These are phyloP conservation scores for Aspergillus pseudoviridinutans DNA, from an alignment of 2,329 filamentous ascomycete species.

Conservation along the genomic window DNA sequence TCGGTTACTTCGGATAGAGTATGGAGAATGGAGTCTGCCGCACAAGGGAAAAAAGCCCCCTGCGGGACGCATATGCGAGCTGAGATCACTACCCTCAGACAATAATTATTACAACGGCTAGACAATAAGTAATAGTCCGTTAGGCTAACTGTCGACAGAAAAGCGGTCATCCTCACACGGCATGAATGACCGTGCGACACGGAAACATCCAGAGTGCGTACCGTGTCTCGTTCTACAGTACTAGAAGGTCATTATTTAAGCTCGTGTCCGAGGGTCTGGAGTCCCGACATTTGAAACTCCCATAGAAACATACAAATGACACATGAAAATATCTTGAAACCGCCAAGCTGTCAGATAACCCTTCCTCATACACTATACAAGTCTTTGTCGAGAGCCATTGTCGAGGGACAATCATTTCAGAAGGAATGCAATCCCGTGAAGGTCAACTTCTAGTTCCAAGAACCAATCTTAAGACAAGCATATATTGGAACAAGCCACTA, in stretches of 20 bases:
- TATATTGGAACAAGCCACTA: not conserved
- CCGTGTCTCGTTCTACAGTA: not conserved
- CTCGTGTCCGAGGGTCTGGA: not conserved
- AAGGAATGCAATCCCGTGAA: not conserved
- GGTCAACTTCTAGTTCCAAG: not conserved
- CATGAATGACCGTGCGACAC: not conserved
- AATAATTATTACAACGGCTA: not conserved
- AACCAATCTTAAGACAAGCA: not conserved
- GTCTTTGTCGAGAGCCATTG: not conserved
- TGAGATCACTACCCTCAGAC: not conserved
- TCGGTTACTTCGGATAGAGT: not conserved
- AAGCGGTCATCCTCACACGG: not conserved
- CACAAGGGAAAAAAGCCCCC: not conserved
- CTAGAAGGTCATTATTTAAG: not conserved
- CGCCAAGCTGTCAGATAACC: not conserved
- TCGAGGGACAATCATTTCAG: not conserved
- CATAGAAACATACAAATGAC: not conserved
- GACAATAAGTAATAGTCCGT: not conserved
- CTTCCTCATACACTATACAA: not conserved
- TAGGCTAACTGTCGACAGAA: not conserved
- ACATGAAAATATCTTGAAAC: not conserved
- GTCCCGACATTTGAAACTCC: not conserved
- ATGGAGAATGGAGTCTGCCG: not conserved
- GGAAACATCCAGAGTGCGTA: not conserved
- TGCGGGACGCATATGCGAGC: not conserved